phyloP scores from a whole-genome alignment of 169 alveolate genomes.

The Eimeria maxima region DNA sequence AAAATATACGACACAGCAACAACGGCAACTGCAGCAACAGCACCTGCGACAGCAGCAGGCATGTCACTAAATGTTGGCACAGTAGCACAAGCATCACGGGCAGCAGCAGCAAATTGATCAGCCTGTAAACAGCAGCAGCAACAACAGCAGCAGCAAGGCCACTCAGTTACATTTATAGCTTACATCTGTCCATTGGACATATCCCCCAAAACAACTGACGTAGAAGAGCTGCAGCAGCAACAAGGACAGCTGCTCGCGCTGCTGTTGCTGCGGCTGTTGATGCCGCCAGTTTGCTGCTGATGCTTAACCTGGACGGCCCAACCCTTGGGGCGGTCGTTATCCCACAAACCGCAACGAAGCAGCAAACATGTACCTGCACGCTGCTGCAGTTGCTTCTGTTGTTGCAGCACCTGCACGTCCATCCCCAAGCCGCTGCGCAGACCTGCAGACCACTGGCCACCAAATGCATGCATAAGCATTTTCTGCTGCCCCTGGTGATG shows the following conservation, averaged over 20 bases:
- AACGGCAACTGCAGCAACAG: constrained; percentile 26
- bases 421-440: no score
- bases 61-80: neutral
- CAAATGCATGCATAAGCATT: no score
- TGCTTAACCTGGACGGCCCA: constrained; percentile 35
- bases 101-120: neutral
- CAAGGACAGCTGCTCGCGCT: neutral
- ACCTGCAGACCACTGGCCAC: no score
- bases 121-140: neutral
- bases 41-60: neutral
- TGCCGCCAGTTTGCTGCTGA: constrained; percentile 1
- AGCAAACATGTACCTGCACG: neutral
- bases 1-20: neutral
- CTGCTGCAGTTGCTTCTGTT: constrained; percentile 55
- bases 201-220: constrained; percentile 17
- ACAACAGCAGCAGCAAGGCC: constrained; percentile 14
- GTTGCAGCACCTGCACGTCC: no score
- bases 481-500: no score
- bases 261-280: constrained; percentile 54
- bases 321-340: neutral
- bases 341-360: constrained; percentile 65
- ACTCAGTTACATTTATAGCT: neutral
- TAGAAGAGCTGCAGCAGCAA: constrained; percentile 14
- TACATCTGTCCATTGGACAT: neutral
- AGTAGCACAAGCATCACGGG: neutral